Evolutionary conservation across 2,329 filamentous ascomycete genomes (phyloP).

Genomic region (Diaporthe batatas): DNA sequence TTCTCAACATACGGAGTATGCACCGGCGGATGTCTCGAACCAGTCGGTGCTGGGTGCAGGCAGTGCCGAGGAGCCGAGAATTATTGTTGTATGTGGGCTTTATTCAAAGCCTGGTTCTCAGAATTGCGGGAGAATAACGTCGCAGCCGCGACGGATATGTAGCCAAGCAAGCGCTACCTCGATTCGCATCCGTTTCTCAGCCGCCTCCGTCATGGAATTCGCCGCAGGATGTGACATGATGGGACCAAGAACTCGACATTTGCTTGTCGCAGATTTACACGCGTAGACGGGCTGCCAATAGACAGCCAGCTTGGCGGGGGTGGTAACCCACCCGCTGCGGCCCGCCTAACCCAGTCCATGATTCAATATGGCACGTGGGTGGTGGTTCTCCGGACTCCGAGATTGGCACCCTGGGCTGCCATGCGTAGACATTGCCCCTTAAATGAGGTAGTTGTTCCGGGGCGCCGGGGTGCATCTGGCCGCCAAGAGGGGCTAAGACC

Average conservation of each 20-base stretch:
- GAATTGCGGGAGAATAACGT: neutral
- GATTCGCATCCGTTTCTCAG: neutral
- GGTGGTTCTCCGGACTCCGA: neutral
- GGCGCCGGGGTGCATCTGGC: slow-evolving; percentile 7
- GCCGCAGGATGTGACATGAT: neutral
- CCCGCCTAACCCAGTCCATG: slow-evolving; percentile 4
- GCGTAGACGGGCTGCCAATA: neutral
- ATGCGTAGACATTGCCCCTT: neutral
- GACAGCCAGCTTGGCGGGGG: neutral
- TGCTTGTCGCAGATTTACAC: slow-evolving; percentile 15
- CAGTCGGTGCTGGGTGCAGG: too few relatives aligned
- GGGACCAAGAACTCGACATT: neutral
- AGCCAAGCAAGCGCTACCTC: neutral
- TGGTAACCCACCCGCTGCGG: neutral
- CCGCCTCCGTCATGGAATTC: neutral
- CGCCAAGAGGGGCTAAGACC: slow-evolving; percentile 25
- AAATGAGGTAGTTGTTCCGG: slow-evolving; percentile 18
- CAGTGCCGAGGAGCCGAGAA: too few relatives aligned
- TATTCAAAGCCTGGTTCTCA: too few relatives aligned
- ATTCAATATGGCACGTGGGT: slow-evolving; percentile 11
- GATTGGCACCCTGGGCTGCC: neutral
- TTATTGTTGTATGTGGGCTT: too few relatives aligned
- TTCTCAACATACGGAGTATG: too few relatives aligned
- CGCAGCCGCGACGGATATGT: neutral
- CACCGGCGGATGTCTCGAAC: too few relatives aligned